Evolutionary conservation across 495 filamentous ascomycete genomes (phyloP), one percentile per base, ranked within the genome.

Genomic region (Penicilliopsis zonata): DNA sequence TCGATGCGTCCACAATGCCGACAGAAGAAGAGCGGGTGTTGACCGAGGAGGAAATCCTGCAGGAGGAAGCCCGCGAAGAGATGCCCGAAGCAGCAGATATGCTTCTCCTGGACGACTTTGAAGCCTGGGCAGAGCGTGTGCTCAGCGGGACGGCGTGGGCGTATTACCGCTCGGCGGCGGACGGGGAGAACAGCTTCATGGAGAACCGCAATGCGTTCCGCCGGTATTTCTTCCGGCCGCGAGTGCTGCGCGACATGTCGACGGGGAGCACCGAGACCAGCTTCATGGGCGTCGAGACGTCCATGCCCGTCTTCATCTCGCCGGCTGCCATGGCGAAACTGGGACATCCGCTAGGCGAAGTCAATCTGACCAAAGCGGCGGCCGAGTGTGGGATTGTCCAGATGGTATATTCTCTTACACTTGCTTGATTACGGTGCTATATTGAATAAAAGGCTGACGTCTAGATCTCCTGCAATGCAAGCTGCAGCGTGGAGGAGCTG

Each of bases 401-500:
- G 26, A 16, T 52, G 7, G 46, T n/a, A n/a, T n/a, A n/a, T n/a
- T n/a, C n/a, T n/a, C n/a, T n/a, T n/a, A n/a, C n/a, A n/a, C n/a
- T n/a, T n/a, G n/a, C n/a, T 59, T 25, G 37, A 53, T 9, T 37
- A 44, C 9, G 31, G 55, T 13, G 56, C 69, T 2, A 74, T 59
- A 14, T 57, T 57, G 40, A 40, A 59, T 1, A 50, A n/a, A n/a
- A n/a, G n/a, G n/a, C n/a, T n/a, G n/a, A n/a, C n/a, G n/a, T n/a
- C n/a, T n/a, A n/a, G n/a, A n/a, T n/a, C n/a, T n/a, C n/a, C n/a
- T n/a, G n/a, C n/a, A n/a, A n/a, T n/a, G n/a, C n/a, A n/a, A n/a
- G n/a, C n/a, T n/a, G n/a, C n/a, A n/a, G n/a, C n/a, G n/a, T 92
- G 48, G 83, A 92, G 52, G 74, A 80, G 46, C 83, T 92, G 27